A percentile compares a stretch with the other conserved stretches of the same genome.
Conservation (phyloP, 495 filamentous ascomycete species). For the Neurospora sublineolata region DNA sequence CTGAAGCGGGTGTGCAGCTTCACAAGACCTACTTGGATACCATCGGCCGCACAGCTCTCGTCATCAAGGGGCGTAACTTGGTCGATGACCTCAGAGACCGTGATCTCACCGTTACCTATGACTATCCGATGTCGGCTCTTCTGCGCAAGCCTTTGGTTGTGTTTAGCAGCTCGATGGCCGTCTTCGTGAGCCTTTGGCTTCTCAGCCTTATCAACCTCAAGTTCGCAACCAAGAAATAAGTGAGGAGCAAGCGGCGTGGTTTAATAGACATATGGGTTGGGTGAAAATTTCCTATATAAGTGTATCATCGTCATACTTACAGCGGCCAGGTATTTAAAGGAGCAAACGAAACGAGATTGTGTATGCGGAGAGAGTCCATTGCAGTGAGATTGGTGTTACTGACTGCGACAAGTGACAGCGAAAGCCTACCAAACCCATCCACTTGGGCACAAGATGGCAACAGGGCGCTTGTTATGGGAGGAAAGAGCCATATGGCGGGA, state of each 20-base stretch:
- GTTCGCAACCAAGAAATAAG: conserved; percentile 27
- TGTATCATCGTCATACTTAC: neutral
- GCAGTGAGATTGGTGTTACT: neutral
- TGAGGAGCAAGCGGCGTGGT: conserved; percentile 2
- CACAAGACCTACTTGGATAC: conserved; percentile 88
- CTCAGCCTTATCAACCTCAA: conserved; percentile 61
- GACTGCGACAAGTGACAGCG: neutral
- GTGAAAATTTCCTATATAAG: conserved; percentile 2
- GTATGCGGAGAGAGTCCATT: neutral
- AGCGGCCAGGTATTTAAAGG: neutral
- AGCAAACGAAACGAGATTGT: neutral
- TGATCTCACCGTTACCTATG: conserved; percentile 78
- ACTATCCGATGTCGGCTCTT: conserved; percentile 61
- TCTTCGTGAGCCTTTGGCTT: conserved; percentile 67
- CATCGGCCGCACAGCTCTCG: conserved; percentile 71
- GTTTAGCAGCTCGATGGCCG: conserved; percentile 56
- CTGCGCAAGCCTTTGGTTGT: conserved; percentile 81
- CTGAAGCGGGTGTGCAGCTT: conserved; percentile 37
- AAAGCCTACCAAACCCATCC: neutral
- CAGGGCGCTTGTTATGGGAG: neutral
- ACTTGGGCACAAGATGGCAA: neutral
- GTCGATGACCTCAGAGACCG: conserved; percentile 78
- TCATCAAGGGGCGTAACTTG: conserved; percentile 69
- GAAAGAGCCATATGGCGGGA: neutral
- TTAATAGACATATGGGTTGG: conserved; percentile 7